Evolutionary conservation across 2,329 filamentous ascomycete genomes (phyloP), one percentile per base, ranked within the genome.

Genomic region (Neurospora sp.): DNA sequence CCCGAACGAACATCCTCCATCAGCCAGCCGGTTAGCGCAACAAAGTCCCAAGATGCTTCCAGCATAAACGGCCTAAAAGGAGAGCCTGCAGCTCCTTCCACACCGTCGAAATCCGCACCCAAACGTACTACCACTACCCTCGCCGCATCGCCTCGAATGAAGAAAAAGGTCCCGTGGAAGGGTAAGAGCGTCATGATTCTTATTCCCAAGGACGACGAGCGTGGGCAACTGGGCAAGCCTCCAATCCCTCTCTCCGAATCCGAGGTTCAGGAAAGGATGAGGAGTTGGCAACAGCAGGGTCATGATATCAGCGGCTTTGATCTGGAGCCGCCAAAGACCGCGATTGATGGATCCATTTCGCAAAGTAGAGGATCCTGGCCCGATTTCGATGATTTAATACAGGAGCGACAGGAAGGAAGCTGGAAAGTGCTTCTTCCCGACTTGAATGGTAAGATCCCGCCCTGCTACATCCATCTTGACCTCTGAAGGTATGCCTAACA

Each of bases 311-410:
- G 83, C 38, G 91, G 91, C 0, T 93, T 92, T 76, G 89, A 91
- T 73, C 79, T 92, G 67, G 83, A 87, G 70, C 81, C 81, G n/a
- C 81, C 84, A 19, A 79, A 62, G 52, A 62, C 52, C 1, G 17
- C 12, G 52, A 4, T 33, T 36, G 12, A 36, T 8, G 12, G n/a
- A 8, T 62, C 52, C 8, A 36, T 28, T 36, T 85, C 86, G 3
- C 91, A 92, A 78, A 93, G 90, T 75, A 85, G 89, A 72, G 83
- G 84, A 62, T 83, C 88, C 39, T 95, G 89, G 87, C 92, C 92
- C 0, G 82, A 85, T 62, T 82, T 85, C 62, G 82, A 84, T 10
- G 88, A 92, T 69, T 77, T 91, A 39, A 79, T 78, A 8, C 81
- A 81, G 67, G 89, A 92, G 74, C 84, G 87, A 66, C 79, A 82